phyloP scores from a whole-genome alignment of 345 rosid genomes.

The Noccaea bulbosa region DNA sequence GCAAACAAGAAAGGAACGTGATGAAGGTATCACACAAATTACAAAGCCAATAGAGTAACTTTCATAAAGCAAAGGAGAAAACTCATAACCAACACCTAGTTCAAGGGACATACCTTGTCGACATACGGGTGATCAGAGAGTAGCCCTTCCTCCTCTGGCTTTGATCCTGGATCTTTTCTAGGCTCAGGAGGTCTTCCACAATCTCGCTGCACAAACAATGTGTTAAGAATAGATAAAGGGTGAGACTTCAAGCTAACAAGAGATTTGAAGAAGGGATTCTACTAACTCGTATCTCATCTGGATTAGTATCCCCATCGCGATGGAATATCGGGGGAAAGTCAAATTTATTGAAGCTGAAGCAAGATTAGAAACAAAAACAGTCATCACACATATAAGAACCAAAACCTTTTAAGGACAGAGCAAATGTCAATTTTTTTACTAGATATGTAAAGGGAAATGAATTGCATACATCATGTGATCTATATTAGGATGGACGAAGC shows the following conservation, averaged over 20 bases:
- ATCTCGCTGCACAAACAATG: slow-evolving; percentile 64
- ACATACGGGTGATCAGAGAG: slow-evolving; percentile 93
- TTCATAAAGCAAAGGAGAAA: not conserved
- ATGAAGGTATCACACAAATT: not conserved
- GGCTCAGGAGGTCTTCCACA: slow-evolving; percentile 93
- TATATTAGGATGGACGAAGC: slow-evolving; percentile 83
- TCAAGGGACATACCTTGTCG: slow-evolving; percentile 59
- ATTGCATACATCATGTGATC: slow-evolving; percentile 87
- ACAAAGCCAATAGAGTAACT: not conserved
- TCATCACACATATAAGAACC: slow-evolving; percentile 23
- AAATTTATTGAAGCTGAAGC: slow-evolving; percentile 83
- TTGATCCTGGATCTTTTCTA: slow-evolving; percentile 68
- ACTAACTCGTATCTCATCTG: slow-evolving; percentile 78
- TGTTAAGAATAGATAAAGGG: slow-evolving; percentile 31
- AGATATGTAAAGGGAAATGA: slow-evolving; percentile 19
- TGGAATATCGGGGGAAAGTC: slow-evolving; percentile 90
- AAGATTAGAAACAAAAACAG: slow-evolving; percentile 19
- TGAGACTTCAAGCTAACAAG: not conserved
- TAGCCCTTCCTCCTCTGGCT: slow-evolving; percentile 83
- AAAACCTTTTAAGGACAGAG: slow-evolving; percentile 17
- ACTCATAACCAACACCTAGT: slow-evolving; percentile 5
- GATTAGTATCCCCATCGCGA: slow-evolving; percentile 77
- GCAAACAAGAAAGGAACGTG: slow-evolving; percentile 43
- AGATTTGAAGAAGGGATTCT: slow-evolving; percentile 20
- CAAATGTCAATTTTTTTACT: slow-evolving; percentile 3